A percentile compares a stretch with the other conserved stretches of the same genome.
These are phyloP conservation scores for Colletotrichum eremochloae DNA, from an alignment of 2,329 filamentous ascomycete genomes.

Conservation along the genomic window DNA sequence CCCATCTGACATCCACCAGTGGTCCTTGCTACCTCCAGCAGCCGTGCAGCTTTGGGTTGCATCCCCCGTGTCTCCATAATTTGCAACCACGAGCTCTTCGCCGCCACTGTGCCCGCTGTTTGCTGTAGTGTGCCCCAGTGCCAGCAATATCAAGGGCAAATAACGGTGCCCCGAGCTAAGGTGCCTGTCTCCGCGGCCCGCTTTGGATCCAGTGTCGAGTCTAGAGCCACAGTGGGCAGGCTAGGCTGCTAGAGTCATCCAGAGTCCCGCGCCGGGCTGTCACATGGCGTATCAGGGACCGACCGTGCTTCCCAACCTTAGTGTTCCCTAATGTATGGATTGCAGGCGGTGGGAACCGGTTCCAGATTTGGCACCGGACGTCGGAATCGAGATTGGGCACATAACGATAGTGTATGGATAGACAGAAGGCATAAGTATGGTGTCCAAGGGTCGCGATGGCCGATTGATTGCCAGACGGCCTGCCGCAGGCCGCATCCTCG, in stretches of 20 bases:
- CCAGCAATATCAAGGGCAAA: conserved; percentile 10
- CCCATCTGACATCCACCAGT: conserved; percentile 20
- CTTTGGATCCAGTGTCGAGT: conserved; percentile 26
- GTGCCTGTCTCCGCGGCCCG: conserved; percentile 18
- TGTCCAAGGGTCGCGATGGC: not conserved
- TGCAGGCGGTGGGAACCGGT: conserved; percentile 19
- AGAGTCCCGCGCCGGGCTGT: conserved; percentile 23
- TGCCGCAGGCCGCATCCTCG: not conserved
- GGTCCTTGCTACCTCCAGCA: conserved; percentile 22
- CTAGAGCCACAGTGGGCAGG: conserved; percentile 5
- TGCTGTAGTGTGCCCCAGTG: not conserved
- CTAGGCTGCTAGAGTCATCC: conserved; percentile 9
- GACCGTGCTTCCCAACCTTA: conserved; percentile 19
- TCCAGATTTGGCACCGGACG: conserved; percentile 34
- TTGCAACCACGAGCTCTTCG: conserved; percentile 13
- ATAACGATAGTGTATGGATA: not conserved
- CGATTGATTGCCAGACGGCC: not conserved
- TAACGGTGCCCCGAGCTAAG: conserved; percentile 5
- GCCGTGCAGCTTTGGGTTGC: conserved; percentile 29
- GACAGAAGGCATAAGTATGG: not conserved
- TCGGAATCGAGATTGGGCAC: conserved; percentile 20
- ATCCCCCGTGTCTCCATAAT: conserved; percentile 28
- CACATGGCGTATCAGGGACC: conserved; percentile 37
- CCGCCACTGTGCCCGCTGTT: conserved; percentile 25
- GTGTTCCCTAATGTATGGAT: conserved; percentile 18